Evolutionary conservation across 257 asterid species (phyloP).

Genomic region (Solanum medicagineum): DNA sequence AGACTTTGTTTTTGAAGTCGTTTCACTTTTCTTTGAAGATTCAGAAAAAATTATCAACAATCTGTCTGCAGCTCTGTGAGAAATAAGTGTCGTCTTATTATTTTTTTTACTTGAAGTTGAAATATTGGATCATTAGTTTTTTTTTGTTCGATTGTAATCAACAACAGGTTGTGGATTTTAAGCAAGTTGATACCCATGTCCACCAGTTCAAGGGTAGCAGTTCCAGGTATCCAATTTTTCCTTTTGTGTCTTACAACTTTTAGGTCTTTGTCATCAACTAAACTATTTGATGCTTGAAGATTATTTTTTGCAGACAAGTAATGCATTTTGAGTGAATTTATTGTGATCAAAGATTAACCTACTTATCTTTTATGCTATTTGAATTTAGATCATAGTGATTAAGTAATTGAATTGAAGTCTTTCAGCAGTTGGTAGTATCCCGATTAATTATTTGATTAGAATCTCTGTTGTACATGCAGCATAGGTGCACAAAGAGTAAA

Average conservation of each 20-base stretch:
- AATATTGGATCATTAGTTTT: neutral
- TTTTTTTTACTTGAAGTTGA: neutral
- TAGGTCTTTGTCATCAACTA: neutral
- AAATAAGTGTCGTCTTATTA: neutral
- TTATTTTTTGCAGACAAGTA: neutral
- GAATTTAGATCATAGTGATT: neutral
- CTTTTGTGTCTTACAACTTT: neutral
- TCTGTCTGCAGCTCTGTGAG: constrained; percentile 51
- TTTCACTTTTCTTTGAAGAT: constrained; percentile 62
- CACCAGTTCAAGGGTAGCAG: constrained; percentile 78
- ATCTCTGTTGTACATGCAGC: constrained; percentile 19
- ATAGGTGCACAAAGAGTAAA: constrained; percentile 64
- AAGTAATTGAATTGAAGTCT: neutral
- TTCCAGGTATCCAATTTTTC: constrained; percentile 32
- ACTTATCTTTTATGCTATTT: neutral
- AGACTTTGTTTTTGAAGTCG: constrained; percentile 57
- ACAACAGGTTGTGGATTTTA: constrained; percentile 51
- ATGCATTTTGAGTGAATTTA: neutral
- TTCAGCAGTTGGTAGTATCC: neutral
- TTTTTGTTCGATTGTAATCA: constrained; percentile 14
- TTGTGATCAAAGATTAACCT: neutral
- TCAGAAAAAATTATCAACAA: constrained; percentile 59
- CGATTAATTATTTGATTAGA: neutral
- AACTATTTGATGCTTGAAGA: neutral
- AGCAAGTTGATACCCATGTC: constrained; percentile 61